Base-by-base conservation (phyloP, 805 yeast genomes). In the Kodamaea lidongshanica region DNA sequence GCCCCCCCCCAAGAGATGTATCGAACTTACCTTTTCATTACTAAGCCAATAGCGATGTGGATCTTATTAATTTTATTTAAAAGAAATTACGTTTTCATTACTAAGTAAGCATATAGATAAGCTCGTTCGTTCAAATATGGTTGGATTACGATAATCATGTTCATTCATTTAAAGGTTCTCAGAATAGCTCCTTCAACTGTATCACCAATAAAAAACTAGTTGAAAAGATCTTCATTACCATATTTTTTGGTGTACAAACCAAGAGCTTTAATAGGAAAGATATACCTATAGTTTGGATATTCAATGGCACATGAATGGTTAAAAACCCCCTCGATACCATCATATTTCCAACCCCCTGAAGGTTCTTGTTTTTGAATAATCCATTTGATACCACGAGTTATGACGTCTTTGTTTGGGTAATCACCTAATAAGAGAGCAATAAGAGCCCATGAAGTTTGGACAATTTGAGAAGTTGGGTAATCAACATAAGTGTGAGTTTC, bases 271-370 rank as follows among this genome's bases (percentile, higher is more conserved):
- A 89, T 81, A 1, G 96, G 80, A 55, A 92, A 92, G 35, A 86
- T 61, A 47, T 79, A 89, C 58, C 81, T 77, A 58, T 92, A 92
- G 47, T 86, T 84, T 22, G 97, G 97, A 53, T 92, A 92, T 55
- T 92, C 97, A 48, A 92, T 92, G 2, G 92, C 95, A 61, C 94
- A 64, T 30, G 61, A 59, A 50, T 92, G 96, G 54, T 92, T 92
- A 67, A 92, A 92, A 0, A 92, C 96, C 25, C 99, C 99, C 56
- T 89, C 97, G 16, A 83, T 77, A 17, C 74, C 81, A 46, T 89
- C 95, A 46, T 72, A 77, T 33, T 68, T 62, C 86, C 94, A 92
- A 40, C 85, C 92, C 2, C 99, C 99, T 16, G 77, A 73, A 1
- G 62, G 45, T 20, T 67, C 51, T 50, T 92, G 98, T 40, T 84